Conservation (phyloP, 306 rosid species). For the Cercis canadensis region DNA sequence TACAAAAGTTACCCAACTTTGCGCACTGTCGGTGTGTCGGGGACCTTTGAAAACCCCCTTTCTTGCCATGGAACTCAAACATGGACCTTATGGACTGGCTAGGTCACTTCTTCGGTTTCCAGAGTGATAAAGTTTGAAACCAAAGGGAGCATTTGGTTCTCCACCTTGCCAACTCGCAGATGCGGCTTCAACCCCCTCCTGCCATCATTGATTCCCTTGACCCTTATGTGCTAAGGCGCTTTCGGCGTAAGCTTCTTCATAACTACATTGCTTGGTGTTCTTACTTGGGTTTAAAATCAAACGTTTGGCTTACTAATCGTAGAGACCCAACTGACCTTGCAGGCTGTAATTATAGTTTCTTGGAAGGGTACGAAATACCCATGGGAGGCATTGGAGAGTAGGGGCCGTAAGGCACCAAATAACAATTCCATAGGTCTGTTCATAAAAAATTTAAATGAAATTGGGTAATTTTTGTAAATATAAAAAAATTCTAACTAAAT, state of each 20-base stretch:
- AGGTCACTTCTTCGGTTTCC: slow-evolving; percentile 75
- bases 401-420: no score
- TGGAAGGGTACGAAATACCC: slow-evolving; percentile 66
- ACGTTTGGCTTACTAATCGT: slow-evolving; percentile 40
- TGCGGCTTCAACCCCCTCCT: slow-evolving; percentile 75
- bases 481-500: no score
- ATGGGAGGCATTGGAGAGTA: slow-evolving; percentile 69
- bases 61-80: slow-evolving; percentile 50
- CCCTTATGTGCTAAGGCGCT: slow-evolving; percentile 52
- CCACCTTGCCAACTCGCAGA: slow-evolving; percentile 89
- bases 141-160: slow-evolving; percentile 95
- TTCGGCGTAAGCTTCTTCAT: slow-evolving; percentile 64
- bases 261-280: slow-evolving; percentile 87
- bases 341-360: slow-evolving; percentile 77
- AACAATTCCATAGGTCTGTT: no score
- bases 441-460: no score
- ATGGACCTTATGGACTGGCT: slow-evolving; percentile 91
- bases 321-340: slow-evolving; percentile 56
- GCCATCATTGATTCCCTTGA: slow-evolving; percentile 53
- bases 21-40: slow-evolving; percentile 71
- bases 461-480: no score
- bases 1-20: no score
- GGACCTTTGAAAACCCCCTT: slow-evolving; percentile 74
- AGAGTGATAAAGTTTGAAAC: slow-evolving; percentile 79
- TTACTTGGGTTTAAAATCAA: slow-evolving; percentile 66